A percentile compares a stretch with the other conserved stretches of the same genome.
These are phyloP conservation scores for Fennellomyces sp. DNA, from an alignment of 371 early-diverging fungal genomes.

Conservation along the genomic window DNA sequence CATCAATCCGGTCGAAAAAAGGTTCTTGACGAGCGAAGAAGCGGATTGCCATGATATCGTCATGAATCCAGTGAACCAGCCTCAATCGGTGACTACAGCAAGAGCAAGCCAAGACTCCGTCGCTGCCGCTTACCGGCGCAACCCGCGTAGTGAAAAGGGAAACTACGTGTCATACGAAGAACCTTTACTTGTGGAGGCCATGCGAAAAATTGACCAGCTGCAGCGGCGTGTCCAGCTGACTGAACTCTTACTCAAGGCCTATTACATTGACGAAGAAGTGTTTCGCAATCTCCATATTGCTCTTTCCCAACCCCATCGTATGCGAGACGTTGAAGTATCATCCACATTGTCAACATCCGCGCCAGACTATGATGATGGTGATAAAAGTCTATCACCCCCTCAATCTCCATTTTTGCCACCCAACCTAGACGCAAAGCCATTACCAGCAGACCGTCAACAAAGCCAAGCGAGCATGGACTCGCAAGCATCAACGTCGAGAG, in stretches of 20 bases:
- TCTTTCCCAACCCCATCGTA: not conserved
- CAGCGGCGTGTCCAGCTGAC: slow-evolving; percentile 24
- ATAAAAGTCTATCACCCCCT: not conserved
- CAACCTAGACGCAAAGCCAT: not conserved
- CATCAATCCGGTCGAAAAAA: not conserved
- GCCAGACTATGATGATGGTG: not conserved
- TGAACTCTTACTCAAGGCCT: slow-evolving; percentile 33
- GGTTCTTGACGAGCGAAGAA: not conserved
- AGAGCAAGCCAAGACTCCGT: too few species aligned
- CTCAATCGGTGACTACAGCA: not conserved
- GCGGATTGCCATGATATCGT: not conserved
- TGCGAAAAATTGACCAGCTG: slow-evolving; percentile 9
- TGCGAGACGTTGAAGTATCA: not conserved
- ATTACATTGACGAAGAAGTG: slow-evolving; percentile 38
- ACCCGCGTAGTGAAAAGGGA: too few species aligned
- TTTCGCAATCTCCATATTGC: slow-evolving; percentile 23
- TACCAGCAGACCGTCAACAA: not conserved
- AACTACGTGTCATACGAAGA: too few species aligned
- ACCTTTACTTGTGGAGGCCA: not conserved
- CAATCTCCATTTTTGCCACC: not conserved
- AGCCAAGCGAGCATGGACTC: not conserved
- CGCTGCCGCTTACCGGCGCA: too few species aligned
- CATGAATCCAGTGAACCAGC: not conserved
- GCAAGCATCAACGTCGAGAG: not conserved
- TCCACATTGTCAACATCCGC: not conserved